Base-by-base conservation (phyloP, 306 rosid species). In the Begonia peltatifolia region DNA sequence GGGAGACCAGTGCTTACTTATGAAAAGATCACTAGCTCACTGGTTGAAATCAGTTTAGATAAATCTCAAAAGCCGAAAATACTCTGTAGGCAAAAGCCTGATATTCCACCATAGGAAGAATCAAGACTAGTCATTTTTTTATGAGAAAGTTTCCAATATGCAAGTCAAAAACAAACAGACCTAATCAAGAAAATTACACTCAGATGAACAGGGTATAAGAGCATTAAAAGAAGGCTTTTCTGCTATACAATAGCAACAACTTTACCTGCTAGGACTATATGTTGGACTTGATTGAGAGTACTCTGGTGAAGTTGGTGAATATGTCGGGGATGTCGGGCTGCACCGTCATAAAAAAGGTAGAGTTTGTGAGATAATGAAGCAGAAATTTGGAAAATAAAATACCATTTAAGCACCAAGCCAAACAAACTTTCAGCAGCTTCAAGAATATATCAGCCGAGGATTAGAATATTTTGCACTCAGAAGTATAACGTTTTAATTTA, bases 231-330 rank as follows among this genome's bases (percentile, higher is more conserved):
- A 25, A 25, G 35, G 35, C 35, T 25, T 25, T 25, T 25, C 35
- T 25, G 6, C 6, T 25, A 25, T 25, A 25, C 35, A 25, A 1
- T 25, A 25, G 35, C 35, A 25, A 25, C 35, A 25, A 25, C 47
- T 52, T 67, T 75, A 86, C 99, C 99, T 90, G 83, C 92, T 82
- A 16, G 97, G 95, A 72, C 90, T 89, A 65, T 82, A 85, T 1
- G 97, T 82, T 46, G 97, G 97, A 76, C 97, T 90, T 6, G 99
- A 81, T 41, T 95, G 99, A 63, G 99, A 90, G 68, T 86, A 90
- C 0, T 95, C 78, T 35, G 95, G 95, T 63, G 99, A 90, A 18
- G 99, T 85, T 18, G 99, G 99, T 22, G 99, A 90, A 74, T 90
- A 90, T 36, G 99, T 80, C 11, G 99, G 99, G 13, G 95, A 90